These are phyloP conservation scores for Penicillium alfredii DNA, from an alignment of 495 filamentous ascomycete genomes.

Conservation along the genomic window DNA sequence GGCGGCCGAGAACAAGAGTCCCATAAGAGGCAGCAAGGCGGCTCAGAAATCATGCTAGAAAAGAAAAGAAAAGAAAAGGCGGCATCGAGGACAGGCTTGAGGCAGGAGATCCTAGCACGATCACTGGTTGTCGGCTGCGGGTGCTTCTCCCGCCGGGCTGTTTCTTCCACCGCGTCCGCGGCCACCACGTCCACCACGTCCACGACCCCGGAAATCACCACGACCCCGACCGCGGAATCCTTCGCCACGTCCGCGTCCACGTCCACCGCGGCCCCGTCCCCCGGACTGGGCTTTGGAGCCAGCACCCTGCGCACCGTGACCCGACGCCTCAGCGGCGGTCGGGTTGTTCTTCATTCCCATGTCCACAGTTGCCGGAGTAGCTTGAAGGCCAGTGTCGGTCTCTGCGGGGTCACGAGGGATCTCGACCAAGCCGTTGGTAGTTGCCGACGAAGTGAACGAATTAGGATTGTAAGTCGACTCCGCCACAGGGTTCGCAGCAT, in stretches of 20 bases:
- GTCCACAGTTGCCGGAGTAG: conserved; percentile 48
- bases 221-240: conserved; percentile 52
- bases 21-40: conserved; percentile 3
- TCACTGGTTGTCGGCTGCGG: conserved; percentile 9
- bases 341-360: conserved; percentile 15
- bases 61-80: too few species aligned
- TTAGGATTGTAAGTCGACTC: conserved; percentile 63
- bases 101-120: too few species aligned
- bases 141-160: conserved; percentile 25
- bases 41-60: conserved; percentile 1
- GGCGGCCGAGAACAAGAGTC: conserved; percentile 7
- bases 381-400: conserved; percentile 61
- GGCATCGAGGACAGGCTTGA: too few species aligned
- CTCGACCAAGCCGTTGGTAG: conserved; percentile 70
- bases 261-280: conserved; percentile 45
- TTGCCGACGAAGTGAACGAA: conserved; percentile 40
- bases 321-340: conserved; percentile 24
- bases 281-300: conserved; percentile 66
- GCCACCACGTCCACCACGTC: conserved; percentile 14
- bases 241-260: conserved; percentile 49
- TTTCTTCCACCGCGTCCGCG: conserved; percentile 47
- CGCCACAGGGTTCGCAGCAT: conserved; percentile 61
- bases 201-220: conserved; percentile 10
- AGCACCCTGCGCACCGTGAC: too few species aligned
- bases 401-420: conserved; percentile 69